Conservation (phyloP, 129 eudicot genomes). For the Flaveria brownii region DNA sequence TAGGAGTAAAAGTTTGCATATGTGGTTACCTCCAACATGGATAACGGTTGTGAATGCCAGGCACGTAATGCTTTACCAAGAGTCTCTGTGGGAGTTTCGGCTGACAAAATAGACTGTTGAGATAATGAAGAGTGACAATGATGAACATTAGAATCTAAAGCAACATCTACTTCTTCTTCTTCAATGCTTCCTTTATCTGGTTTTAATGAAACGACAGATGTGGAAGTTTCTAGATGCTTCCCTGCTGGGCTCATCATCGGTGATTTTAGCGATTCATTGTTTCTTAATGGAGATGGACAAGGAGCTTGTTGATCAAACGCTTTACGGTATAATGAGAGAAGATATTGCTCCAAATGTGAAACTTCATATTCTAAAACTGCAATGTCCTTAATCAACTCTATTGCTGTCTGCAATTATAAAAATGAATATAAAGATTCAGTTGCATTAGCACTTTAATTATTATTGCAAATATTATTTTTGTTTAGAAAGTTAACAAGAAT, state of each 20-base stretch:
- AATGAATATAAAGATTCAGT: background rate
- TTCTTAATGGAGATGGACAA: conserved; percentile 56
- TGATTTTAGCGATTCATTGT: conserved; percentile 43
- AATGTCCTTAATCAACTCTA: conserved; percentile 78
- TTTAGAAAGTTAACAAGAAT: background rate
- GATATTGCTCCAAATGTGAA: conserved; percentile 82
- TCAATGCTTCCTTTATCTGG: conserved; percentile 31
- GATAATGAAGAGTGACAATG: conserved; percentile 89
- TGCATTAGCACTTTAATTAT: background rate
- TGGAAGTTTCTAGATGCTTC: conserved; percentile 52
- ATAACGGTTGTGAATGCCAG: conserved; percentile 90
- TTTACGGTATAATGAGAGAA: conserved; percentile 75
- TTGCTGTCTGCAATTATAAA: conserved; percentile 65
- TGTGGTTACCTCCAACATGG: conserved; percentile 74
- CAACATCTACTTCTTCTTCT: conserved; percentile 34
- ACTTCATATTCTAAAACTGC: conserved; percentile 82
- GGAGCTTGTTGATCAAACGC: conserved; percentile 76
- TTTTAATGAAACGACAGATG: conserved; percentile 43
- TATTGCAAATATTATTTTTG: background rate
- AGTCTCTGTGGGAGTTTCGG: conserved; percentile 49
- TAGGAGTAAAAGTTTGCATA: background rate
- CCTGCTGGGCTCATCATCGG: conserved; percentile 58
- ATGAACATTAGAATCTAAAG: conserved; percentile 57
- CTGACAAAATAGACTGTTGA: conserved; percentile 48
- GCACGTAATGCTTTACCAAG: conserved; percentile 67